Evolutionary conservation across 768 basidiomycete genomes (phyloP).

Genomic region (Mrakia gelida): DNA sequence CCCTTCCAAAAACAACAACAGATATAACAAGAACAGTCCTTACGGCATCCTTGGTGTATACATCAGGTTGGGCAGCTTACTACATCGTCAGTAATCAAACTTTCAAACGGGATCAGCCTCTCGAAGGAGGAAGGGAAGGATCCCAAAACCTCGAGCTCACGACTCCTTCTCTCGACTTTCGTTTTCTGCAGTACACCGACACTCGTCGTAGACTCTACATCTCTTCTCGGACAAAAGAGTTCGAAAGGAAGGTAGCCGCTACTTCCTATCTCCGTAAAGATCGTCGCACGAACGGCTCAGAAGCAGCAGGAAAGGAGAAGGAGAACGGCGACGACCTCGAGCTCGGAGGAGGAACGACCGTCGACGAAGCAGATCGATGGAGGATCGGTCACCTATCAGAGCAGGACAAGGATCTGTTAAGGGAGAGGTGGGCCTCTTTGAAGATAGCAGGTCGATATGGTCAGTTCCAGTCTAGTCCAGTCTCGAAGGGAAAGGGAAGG

Average conservation of each 20-base stretch:
- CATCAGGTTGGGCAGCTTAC: constrained; percentile 20
- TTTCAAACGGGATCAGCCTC: neutral
- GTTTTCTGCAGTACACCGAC: constrained; percentile 27
- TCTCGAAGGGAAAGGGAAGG: too few species aligned
- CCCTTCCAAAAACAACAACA: neutral
- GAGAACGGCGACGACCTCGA: neutral
- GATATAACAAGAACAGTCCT: constrained; percentile 14
- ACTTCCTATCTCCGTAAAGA: neutral
- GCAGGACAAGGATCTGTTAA: constrained; percentile 39
- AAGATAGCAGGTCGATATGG: constrained; percentile 41
- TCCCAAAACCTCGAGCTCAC: neutral
- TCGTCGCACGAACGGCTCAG: neutral
- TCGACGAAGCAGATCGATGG: neutral
- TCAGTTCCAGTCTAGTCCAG: constrained; percentile 10
- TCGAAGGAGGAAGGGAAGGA: too few species aligned
- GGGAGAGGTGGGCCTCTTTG: constrained; percentile 38
- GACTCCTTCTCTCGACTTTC: neutral
- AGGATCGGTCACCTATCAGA: constrained; percentile 31
- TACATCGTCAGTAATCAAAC: constrained; percentile 13
- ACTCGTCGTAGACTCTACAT: constrained; percentile 21
- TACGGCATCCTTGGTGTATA: constrained; percentile 7
- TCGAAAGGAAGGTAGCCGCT: constrained; percentile 11
- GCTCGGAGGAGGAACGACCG: neutral
- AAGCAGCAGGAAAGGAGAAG: neutral
- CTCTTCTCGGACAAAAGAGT: constrained; percentile 12